Base-by-base conservation (phyloP, 1,284 basidiomycete species). In the Xanthoconium separans region DNA sequence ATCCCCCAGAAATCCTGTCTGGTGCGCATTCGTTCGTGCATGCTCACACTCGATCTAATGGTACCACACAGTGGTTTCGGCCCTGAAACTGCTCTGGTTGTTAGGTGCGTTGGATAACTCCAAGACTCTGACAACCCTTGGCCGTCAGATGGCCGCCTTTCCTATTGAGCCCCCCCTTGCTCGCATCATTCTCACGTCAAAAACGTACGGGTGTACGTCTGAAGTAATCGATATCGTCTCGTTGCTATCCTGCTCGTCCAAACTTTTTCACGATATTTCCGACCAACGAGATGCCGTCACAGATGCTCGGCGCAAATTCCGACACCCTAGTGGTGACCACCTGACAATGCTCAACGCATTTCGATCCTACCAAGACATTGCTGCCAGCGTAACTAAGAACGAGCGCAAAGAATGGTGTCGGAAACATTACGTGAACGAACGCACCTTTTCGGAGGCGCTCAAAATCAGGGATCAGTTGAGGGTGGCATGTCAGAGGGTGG, bases 271-370 rank as follows among this genome's bases (percentile, higher is more conserved):
- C 50, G 87, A 91, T 65, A 73, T 82, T 22, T 75, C 81, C 50
- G 84, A 87, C 54, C 80, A 88, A 50, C 82, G 94, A 20, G 90
- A 94, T 47, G 75, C 76, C 6, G 86, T 89, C 0, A 72, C 79
- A 1, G 84, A 85, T 50, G 86, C 87, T 1, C 79, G 91, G 2
- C 73, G 78, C 44, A 90, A 90, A 67, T 98, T 98, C 68, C 78
- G 85, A 13, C 91, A 94, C 66, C 75, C 83, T 3, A 85, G 89
- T 51, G 95, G 96, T 22, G 96, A 99, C 68, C 93, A 97, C 68
- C 77, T 97, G 55, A 97, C 94, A 13, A 80, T 88, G 52, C 79
- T 98, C 57, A 96, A 96, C 60, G 86, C 86, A 5, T 80, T 93
- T 46, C 81, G 85, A n/a, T 83, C 91, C 4, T 98, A 95, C 67